These are phyloP conservation scores for Cutaneotrichosporon dermatis DNA, from an alignment of 1,284 basidiomycete species.

Conservation along the genomic window DNA sequence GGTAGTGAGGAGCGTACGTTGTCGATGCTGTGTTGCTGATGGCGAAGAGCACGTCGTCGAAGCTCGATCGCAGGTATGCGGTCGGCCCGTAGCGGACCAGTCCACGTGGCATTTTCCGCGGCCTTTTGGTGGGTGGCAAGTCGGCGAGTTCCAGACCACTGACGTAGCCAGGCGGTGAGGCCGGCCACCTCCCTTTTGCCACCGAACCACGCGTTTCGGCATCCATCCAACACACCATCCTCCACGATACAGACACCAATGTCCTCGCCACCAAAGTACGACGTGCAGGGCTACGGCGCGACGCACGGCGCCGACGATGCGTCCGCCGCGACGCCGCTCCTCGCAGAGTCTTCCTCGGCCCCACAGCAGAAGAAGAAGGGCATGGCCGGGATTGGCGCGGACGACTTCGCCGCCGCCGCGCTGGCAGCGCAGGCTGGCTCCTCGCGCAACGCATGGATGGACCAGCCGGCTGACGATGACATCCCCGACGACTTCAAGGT, in stretches of 20 bases:
- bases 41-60: not conserved
- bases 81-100: no score
- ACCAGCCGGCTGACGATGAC: constrained; percentile 40
- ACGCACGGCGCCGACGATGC: constrained; percentile 16
- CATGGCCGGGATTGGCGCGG: constrained; percentile 2
- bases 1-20: not conserved
- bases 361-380: constrained; percentile 6
- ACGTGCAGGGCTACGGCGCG: constrained; percentile 33
- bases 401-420: constrained; percentile 7
- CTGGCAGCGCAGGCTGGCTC: constrained; percentile 5
- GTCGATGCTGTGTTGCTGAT: not conserved
- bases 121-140: not conserved
- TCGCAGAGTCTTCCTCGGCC: constrained; percentile 17
- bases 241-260: constrained; percentile 11
- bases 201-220: not conserved
- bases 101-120: not conserved
- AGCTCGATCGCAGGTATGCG: not conserved
- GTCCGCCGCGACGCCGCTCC: constrained; percentile 26
- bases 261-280: constrained; percentile 36
- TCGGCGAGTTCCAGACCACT: not conserved
- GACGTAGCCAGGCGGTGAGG: not conserved
- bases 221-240: not conserved
- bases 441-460: constrained; percentile 41
- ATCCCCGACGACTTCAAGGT: constrained; percentile 48
- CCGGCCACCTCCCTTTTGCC: not conserved